phyloP scores from a whole-genome alignment of 2,329 filamentous ascomycete genomes.

The Plenodomus biglobosus region DNA sequence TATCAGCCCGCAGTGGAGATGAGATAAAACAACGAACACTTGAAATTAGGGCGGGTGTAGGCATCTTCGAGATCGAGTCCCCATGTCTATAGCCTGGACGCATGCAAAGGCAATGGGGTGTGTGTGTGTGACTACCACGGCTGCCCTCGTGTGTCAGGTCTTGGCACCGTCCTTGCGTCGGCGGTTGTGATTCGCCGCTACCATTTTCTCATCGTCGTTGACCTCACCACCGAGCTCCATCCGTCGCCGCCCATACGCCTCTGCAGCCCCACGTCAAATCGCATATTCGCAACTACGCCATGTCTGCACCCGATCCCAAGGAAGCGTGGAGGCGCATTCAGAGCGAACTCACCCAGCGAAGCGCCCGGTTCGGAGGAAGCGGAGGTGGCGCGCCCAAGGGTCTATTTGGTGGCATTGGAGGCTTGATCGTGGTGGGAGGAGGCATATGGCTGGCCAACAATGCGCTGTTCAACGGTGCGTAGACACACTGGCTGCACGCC shows the following conservation, averaged over 20 bases:
- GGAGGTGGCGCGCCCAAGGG: constrained; percentile 53
- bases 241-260: constrained; percentile 29
- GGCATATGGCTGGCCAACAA: constrained; percentile 61
- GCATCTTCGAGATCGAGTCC: too few relatives aligned
- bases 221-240: constrained; percentile 31
- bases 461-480: constrained; percentile 67
- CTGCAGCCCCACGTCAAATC: constrained; percentile 40
- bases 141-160: constrained; percentile 10
- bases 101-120: too few relatives aligned
- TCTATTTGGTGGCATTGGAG: constrained; percentile 58
- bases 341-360: constrained; percentile 57
- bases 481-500: neutral
- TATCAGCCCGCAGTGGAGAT: constrained; percentile 15
- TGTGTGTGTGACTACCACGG: too few relatives aligned
- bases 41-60: neutral
- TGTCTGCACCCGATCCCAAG: constrained; percentile 57
- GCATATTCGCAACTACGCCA: constrained; percentile 17
- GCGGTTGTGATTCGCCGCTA: constrained; percentile 30
- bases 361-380: constrained; percentile 52
- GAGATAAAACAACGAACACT: constrained; percentile 8
- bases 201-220: constrained; percentile 31
- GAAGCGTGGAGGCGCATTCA: constrained; percentile 68
- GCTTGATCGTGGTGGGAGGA: constrained; percentile 57
- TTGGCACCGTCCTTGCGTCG: constrained; percentile 25
- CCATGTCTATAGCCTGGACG: too few relatives aligned